Evolutionary conservation across 352 stramenopile species (phyloP).

Genomic region (Phytophthora hibernalis): DNA sequence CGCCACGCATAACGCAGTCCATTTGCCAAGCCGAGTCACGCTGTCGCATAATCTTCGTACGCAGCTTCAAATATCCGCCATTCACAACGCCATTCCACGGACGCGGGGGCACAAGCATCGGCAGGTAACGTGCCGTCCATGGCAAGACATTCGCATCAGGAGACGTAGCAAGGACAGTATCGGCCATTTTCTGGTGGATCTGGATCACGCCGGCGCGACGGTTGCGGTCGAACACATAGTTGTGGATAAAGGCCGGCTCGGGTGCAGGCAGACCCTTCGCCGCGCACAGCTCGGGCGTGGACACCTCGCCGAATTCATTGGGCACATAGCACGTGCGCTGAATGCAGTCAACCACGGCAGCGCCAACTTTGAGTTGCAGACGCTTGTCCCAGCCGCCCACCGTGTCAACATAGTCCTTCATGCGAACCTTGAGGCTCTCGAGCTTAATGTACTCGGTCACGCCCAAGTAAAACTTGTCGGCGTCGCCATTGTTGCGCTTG

Average conservation of each 20-base stretch:
- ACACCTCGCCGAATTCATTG: conserved; percentile 35
- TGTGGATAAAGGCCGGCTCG: conserved; percentile 71
- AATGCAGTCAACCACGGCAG: conserved; percentile 79
- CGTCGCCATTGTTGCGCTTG: conserved; percentile 32
- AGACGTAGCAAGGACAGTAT: conserved; percentile 59
- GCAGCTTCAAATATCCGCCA: conserved; percentile 94
- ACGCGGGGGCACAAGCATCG: conserved; percentile 96
- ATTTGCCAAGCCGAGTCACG: conserved; percentile 84
- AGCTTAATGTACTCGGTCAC: conserved; percentile 39
- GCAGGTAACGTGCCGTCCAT: conserved; percentile 90
- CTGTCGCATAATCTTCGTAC: conserved; percentile 94
- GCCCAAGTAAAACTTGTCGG: conserved; percentile 42
- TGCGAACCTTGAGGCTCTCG: conserved; percentile 46
- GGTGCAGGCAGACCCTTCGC: conserved; percentile 35
- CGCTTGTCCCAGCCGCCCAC: conserved; percentile 89
- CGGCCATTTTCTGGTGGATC: conserved; percentile 67
- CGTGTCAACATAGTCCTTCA: conserved; percentile 72
- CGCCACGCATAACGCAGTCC: conserved; percentile 88
- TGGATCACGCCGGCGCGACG: conserved; percentile 82
- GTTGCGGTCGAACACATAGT: conserved; percentile 85
- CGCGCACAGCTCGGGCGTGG: conserved; percentile 41
- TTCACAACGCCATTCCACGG: conserved; percentile 90
- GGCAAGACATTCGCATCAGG: conserved; percentile 69
- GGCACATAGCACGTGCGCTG: conserved; percentile 84
- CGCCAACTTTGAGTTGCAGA: conserved; percentile 92